Percentiles rank a stretch among this genome's conserved stretches.
Conservation (phyloP, 2,329 filamentous ascomycete species). For the Fusarium dlaminii region DNA sequence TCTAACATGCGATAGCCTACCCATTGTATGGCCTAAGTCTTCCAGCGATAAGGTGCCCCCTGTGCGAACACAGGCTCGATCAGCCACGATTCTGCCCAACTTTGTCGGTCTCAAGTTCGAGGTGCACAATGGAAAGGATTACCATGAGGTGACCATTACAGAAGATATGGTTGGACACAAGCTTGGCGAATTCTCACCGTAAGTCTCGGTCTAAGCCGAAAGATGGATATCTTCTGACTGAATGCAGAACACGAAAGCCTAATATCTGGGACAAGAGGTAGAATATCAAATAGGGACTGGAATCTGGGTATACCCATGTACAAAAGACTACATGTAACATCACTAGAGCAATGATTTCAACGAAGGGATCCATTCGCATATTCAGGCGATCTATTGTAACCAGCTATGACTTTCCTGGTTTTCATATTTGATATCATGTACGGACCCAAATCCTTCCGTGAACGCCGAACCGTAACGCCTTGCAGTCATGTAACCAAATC, state of each 20-base stretch:
- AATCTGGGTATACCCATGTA: constrained; percentile 41
- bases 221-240: constrained; percentile 1
- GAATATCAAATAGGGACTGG: constrained; percentile 25
- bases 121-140: constrained; percentile 90
- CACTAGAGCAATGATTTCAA: constrained; percentile 31
- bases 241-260: constrained; percentile 64
- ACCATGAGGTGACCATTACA: constrained; percentile 83
- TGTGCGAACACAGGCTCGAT: constrained; percentile 86
- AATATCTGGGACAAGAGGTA: constrained; percentile 62
- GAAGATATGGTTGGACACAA: constrained; percentile 98
- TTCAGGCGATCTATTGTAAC: constrained; percentile 32
- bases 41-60: constrained; percentile 72
- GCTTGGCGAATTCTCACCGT: constrained; percentile 91
- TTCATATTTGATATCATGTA: constrained; percentile 29
- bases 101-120: constrained; percentile 92
- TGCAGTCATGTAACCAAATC: constrained; percentile 20
- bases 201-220: constrained; percentile 53
- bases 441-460: constrained; percentile 16
- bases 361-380: constrained; percentile 10
- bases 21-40: constrained; percentile 68
- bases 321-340: constrained; percentile 46
- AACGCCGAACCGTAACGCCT: constrained; percentile 41
- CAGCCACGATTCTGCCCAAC: constrained; percentile 89
- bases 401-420: constrained; percentile 16
- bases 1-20: constrained; percentile 58